A percentile compares a stretch with the other conserved stretches of the same genome.
These are phyloP conservation scores for Peltaster fructicola DNA, from an alignment of 2,329 filamentous ascomycete species.

Conservation along the genomic window DNA sequence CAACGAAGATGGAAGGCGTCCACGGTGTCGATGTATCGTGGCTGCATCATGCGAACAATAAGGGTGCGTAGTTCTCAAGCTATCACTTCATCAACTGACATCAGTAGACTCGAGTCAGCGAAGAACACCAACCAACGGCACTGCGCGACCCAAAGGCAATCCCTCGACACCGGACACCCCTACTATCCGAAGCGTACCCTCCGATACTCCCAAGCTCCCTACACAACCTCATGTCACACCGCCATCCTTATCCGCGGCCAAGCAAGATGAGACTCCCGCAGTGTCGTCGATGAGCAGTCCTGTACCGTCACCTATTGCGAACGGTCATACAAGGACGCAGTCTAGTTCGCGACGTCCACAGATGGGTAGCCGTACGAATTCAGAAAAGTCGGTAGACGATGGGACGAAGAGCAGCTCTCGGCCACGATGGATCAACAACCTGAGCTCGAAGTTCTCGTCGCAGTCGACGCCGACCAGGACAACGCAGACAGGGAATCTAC, in stretches of 20 bases:
- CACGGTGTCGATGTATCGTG: constrained; percentile 77
- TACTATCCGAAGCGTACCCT: too few relatives aligned
- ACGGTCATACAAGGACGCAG: constrained; percentile 5
- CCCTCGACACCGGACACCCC: too few relatives aligned
- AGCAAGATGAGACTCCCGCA: too few relatives aligned
- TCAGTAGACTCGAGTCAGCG: too few relatives aligned
- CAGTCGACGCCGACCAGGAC: constrained; percentile 10
- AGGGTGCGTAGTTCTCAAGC: constrained; percentile 41
- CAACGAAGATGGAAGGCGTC: constrained; percentile 62
- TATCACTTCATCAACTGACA: constrained; percentile 3
- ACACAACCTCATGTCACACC: constrained; percentile 9
- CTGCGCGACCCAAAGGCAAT: too few relatives aligned
- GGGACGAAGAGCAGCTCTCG: constrained; percentile 24
- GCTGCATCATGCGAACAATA: constrained; percentile 71
- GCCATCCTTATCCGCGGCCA: too few relatives aligned
- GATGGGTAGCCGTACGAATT: constrained; percentile 24
- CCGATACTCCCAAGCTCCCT: too few relatives aligned
- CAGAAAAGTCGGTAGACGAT: constrained; percentile 18
- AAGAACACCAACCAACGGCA: constrained; percentile 10
- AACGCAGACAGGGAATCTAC: constrained; percentile 5
- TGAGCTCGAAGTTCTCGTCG: constrained; percentile 75
- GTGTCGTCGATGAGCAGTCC: neutral
- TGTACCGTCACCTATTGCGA: constrained; percentile 2
- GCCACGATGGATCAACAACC: constrained; percentile 79
- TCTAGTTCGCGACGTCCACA: constrained; percentile 19